Evolutionary conservation across 192 early-diverging fungal genomes (phyloP).

Genomic region (Coemansia sp.): DNA sequence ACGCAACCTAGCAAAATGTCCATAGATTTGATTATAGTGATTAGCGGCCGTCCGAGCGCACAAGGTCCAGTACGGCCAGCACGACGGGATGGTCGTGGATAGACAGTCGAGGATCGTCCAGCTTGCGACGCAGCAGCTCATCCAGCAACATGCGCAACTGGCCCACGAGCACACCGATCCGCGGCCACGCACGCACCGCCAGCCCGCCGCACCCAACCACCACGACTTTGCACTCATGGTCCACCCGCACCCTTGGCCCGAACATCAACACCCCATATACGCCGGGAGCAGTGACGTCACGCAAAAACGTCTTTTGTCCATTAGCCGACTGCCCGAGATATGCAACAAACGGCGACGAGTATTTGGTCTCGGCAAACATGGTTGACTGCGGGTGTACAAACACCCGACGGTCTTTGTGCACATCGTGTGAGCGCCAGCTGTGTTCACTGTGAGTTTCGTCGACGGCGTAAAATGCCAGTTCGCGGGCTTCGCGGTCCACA

Average conservation of each 20-base stretch:
- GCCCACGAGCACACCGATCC: slow-evolving; percentile 73
- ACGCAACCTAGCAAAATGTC: background rate
- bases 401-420: slow-evolving; percentile 61
- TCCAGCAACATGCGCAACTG: slow-evolving; percentile 73
- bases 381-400: slow-evolving; percentile 86
- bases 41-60: slow-evolving; percentile 31
- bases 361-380: slow-evolving; percentile 63
- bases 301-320: slow-evolving; percentile 43
- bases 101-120: slow-evolving; percentile 64
- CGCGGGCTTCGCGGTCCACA: slow-evolving; percentile 66
- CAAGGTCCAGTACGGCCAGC: slow-evolving; percentile 24
- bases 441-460: slow-evolving; percentile 19
- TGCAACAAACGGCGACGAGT: slow-evolving; percentile 64
- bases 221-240: slow-evolving; percentile 67
- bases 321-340: slow-evolving; percentile 62
- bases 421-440: slow-evolving; percentile 23
- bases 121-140: slow-evolving; percentile 66
- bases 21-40: too few species aligned
- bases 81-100: slow-evolving; percentile 43
- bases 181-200: slow-evolving; percentile 71
- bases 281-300: slow-evolving; percentile 63
- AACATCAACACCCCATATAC: slow-evolving; percentile 77
- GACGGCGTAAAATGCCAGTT: slow-evolving; percentile 71
- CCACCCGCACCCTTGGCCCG: slow-evolving; percentile 70
- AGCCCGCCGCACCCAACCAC: slow-evolving; percentile 61